Evolutionary conservation across 2,329 filamentous ascomycete genomes (phyloP).

Genomic region (Venturia oleaginea): DNA sequence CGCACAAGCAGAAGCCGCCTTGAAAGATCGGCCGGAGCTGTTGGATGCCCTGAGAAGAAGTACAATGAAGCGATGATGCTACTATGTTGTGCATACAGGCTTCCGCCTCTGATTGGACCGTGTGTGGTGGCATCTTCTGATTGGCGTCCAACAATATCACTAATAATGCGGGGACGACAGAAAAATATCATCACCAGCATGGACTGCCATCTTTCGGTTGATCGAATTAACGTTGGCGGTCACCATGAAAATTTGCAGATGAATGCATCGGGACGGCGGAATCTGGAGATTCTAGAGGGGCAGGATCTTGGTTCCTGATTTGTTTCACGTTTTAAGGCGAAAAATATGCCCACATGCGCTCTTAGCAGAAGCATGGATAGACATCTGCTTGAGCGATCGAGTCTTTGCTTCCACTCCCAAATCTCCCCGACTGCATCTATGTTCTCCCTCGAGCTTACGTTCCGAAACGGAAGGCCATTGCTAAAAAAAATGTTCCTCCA

Average conservation of each 20-base stretch:
- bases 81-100: background rate
- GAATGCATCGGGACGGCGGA: background rate
- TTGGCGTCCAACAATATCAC: background rate
- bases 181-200: background rate
- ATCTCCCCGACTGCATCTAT: background rate
- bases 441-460: background rate
- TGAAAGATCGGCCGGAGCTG: constrained; percentile 75
- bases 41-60: constrained; percentile 58
- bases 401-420: background rate
- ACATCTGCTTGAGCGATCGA: background rate
- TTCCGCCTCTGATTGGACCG: background rate
- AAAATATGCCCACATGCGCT: background rate
- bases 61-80: constrained; percentile 12
- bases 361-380: background rate
- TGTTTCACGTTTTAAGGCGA: background rate
- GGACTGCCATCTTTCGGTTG: background rate
- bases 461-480: background rate
- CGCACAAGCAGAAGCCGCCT: constrained; percentile 65
- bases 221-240: background rate
- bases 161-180: background rate
- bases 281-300: background rate
- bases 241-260: background rate
- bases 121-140: background rate
- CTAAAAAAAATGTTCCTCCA: background rate
- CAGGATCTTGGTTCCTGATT: background rate